A percentile compares a stretch with the other conserved stretches of the same genome.
phyloP scores from a whole-genome alignment of 2,329 filamentous ascomycete genomes.

The Lachnellula arida region DNA sequence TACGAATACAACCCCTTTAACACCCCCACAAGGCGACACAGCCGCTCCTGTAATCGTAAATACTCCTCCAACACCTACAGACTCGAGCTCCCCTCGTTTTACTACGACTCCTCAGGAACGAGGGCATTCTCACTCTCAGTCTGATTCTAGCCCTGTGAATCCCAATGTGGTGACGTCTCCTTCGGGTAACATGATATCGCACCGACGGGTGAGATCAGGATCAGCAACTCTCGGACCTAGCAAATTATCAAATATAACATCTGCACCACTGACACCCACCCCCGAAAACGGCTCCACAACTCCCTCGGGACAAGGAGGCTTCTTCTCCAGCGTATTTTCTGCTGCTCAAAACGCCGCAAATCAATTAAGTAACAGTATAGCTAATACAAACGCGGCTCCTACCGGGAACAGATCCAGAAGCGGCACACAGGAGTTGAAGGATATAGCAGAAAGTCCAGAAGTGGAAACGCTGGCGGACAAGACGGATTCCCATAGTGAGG shows the following conservation, averaged over 20 bases:
- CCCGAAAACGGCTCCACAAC: constrained; percentile 55
- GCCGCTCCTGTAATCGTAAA: constrained; percentile 54
- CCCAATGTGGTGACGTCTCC: constrained; percentile 56
- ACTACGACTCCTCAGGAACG: constrained; percentile 19
- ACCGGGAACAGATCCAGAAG: constrained; percentile 43
- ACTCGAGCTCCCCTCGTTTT: constrained; percentile 33
- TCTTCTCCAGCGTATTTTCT: constrained; percentile 91
- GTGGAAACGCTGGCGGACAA: constrained; percentile 32
- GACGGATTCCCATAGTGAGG: constrained; percentile 26
- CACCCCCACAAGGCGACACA: constrained; percentile 27
- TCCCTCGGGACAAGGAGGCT: constrained; percentile 59
- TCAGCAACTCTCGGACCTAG: constrained; percentile 57
- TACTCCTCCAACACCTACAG: constrained; percentile 61
- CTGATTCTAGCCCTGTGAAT: constrained; percentile 27
- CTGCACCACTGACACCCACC: constrained; percentile 70
- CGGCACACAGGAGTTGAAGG: constrained; percentile 30
- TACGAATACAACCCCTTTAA: constrained; percentile 25
- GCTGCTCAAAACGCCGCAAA: constrained; percentile 89
- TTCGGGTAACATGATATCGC: constrained; percentile 68
- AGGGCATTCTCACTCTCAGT: constrained; percentile 24
- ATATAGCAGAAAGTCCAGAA: constrained; percentile 26
- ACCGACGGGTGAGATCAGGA: constrained; percentile 58
- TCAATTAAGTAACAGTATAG: constrained; percentile 68
- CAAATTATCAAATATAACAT: constrained; percentile 76
- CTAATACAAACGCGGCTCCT: constrained; percentile 57